Conservation (phyloP, 1,284 basidiomycete genomes). For the Cutaneotrichosporon cutaneum region DNA sequence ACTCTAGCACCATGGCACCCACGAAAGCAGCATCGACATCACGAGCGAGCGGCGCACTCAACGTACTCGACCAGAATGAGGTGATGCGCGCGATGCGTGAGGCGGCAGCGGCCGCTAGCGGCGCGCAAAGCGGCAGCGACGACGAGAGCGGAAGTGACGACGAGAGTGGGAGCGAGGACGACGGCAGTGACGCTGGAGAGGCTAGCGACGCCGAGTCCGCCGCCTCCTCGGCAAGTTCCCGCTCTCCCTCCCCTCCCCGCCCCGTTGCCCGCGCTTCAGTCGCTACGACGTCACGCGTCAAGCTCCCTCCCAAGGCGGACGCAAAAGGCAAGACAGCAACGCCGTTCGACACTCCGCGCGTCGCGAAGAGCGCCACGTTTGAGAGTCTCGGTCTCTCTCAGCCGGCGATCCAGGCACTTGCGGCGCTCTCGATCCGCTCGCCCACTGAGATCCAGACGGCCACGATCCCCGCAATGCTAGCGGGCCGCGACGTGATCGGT, state of each 20-base stretch:
- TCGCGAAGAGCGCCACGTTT: slow-evolving; percentile 65
- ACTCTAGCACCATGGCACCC: slow-evolving; percentile 1
- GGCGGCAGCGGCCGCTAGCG: slow-evolving; percentile 26
- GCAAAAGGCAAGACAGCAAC: slow-evolving; percentile 40
- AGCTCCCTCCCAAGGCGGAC: slow-evolving; percentile 23
- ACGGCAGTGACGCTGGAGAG: slow-evolving; percentile 16
- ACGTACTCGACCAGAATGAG: slow-evolving; percentile 41
- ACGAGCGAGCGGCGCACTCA: not conserved
- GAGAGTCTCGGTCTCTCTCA: slow-evolving; percentile 70
- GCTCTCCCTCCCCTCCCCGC: slow-evolving; percentile 4
- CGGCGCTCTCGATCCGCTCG: slow-evolving; percentile 75
- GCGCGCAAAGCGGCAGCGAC: slow-evolving; percentile 19
- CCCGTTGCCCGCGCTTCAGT: slow-evolving; percentile 8
- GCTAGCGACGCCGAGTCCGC: not conserved
- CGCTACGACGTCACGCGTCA: slow-evolving; percentile 33
- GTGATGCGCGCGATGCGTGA: slow-evolving; percentile 47
- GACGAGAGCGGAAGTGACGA: slow-evolving; percentile 16
- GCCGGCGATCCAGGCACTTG: slow-evolving; percentile 68
- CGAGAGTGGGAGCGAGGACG: slow-evolving; percentile 23
- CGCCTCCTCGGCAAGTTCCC: not conserved
- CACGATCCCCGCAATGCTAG: slow-evolving; percentile 82
- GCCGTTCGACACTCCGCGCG: slow-evolving; percentile 60
- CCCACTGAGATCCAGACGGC: slow-evolving; percentile 89
- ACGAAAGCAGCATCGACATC: not conserved
- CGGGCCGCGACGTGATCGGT: slow-evolving; percentile 87